Conservation (phyloP, 169 alveolate genomes). For the Plasmodium gonderi region DNA sequence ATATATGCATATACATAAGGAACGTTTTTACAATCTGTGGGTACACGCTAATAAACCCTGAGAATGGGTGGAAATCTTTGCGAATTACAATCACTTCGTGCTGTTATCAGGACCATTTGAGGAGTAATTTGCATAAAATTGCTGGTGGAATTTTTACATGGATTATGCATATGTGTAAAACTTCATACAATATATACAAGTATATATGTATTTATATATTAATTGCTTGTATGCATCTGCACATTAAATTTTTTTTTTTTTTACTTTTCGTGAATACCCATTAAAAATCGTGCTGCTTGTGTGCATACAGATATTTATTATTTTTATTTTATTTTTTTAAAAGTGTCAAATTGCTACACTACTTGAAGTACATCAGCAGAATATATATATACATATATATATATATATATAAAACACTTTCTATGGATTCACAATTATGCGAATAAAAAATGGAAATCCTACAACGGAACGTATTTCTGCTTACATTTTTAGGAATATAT, state of each 20-base stretch:
- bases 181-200: background rate
- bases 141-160: background rate
- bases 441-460: background rate
- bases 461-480: background rate
- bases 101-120: background rate
- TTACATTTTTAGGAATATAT: background rate
- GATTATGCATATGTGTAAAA: background rate
- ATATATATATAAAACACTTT: too few relatives aligned
- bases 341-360: background rate
- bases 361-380: background rate
- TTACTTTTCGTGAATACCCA: background rate
- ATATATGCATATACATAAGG: background rate
- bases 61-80: background rate
- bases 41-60: background rate
- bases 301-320: background rate
- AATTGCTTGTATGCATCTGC: background rate
- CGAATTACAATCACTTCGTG: background rate
- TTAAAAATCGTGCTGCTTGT: background rate
- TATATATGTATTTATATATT: background rate
- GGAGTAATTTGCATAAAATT: background rate
- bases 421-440: background rate
- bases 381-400: background rate
- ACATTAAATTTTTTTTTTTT: background rate
- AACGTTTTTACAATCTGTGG: background rate
- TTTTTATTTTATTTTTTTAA: background rate